A percentile compares a stretch with the other conserved stretches of the same genome.
phyloP scores from a whole-genome alignment of 1,284 basidiomycete species.

The Entoloma clypeatum region DNA sequence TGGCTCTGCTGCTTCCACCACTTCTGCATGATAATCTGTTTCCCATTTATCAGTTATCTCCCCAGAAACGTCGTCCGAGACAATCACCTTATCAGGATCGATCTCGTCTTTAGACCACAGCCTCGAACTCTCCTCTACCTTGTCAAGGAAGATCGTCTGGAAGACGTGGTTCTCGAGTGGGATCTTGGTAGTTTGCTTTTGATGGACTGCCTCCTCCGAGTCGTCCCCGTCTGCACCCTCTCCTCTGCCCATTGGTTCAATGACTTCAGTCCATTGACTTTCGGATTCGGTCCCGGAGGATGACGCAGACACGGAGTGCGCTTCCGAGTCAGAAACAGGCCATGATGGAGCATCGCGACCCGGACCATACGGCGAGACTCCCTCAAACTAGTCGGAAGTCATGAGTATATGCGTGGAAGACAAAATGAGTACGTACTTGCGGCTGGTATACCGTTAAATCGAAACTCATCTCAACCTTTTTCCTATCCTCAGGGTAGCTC shows the following conservation, averaged over 20 bases:
- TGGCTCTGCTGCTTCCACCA: conserved; percentile 65
- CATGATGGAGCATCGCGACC: conserved; percentile 1
- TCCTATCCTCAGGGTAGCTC: conserved; percentile 50
- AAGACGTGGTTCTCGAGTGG: conserved; percentile 46
- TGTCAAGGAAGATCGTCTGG: conserved; percentile 63
- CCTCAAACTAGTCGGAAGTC: conserved; percentile 23
- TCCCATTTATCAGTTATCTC: neutral
- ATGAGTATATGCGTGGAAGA: neutral
- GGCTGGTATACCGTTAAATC: conserved; percentile 57
- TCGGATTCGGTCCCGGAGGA: too few species aligned
- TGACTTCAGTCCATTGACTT: too few species aligned
- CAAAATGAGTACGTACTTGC: conserved; percentile 31
- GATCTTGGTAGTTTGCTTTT: conserved; percentile 3
- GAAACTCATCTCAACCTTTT: conserved; percentile 63
- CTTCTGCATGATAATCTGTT: conserved; percentile 45
- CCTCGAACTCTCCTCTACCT: conserved; percentile 37
- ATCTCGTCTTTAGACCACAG: conserved; percentile 56
- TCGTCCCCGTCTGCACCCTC: too few species aligned
- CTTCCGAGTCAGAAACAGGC: too few species aligned
- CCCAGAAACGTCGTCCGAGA: neutral
- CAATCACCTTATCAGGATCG: conserved; percentile 34
- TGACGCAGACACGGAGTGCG: too few species aligned
- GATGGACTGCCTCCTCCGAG: too few species aligned
- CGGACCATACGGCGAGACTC: conserved; percentile 17
- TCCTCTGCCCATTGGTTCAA: too few species aligned